Percentiles rank a stretch among this genome's conserved stretches.
Evolutionary conservation across 2,329 filamentous ascomycete species (phyloP).

Genomic region (Torrubiella hemipterigena): DNA sequence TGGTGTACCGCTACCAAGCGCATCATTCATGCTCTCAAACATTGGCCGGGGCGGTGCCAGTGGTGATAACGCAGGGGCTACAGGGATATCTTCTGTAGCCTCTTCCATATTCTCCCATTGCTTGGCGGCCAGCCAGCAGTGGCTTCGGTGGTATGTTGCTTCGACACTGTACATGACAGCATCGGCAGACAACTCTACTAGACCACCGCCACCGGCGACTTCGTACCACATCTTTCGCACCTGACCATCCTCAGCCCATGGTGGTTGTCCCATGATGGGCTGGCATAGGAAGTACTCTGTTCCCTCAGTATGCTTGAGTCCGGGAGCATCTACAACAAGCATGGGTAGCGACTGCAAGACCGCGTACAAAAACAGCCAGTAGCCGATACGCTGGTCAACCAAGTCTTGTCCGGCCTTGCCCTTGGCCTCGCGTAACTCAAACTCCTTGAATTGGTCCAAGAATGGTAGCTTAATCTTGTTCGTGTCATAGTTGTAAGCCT

Average conservation of each 20-base stretch:
- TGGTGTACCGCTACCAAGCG: conserved; percentile 11
- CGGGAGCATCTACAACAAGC: conserved; percentile 64
- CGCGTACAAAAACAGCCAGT: conserved; percentile 74
- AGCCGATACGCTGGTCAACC: conserved; percentile 58
- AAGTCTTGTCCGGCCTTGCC: conserved; percentile 55
- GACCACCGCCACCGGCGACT: conserved; percentile 49
- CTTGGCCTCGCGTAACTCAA: conserved; percentile 57
- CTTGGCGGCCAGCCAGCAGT: conserved; percentile 43
- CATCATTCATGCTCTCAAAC: conserved; percentile 19
- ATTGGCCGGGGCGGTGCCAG: conserved; percentile 23
- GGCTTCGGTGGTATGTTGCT: conserved; percentile 45
- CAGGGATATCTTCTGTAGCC: conserved; percentile 12
- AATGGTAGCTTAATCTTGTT: conserved; percentile 48
- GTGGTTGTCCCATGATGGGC: conserved; percentile 57
- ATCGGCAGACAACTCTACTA: conserved; percentile 48
- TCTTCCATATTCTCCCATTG: conserved; percentile 30
- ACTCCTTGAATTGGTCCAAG: conserved; percentile 55
- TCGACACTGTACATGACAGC: conserved; percentile 50
- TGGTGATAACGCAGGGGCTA: conserved; percentile 23
- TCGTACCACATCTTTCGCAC: conserved; percentile 64
- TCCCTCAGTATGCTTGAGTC: conserved; percentile 53
- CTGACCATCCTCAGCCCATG: conserved; percentile 57
- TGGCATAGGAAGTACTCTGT: conserved; percentile 78
- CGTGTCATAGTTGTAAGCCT: conserved; percentile 69
- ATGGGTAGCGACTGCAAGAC: conserved; percentile 68